Percentiles rank a stretch among this genome's conserved stretches.
phyloP scores from a whole-genome alignment of 805 yeast species.

The Lipomyces orientalis region DNA sequence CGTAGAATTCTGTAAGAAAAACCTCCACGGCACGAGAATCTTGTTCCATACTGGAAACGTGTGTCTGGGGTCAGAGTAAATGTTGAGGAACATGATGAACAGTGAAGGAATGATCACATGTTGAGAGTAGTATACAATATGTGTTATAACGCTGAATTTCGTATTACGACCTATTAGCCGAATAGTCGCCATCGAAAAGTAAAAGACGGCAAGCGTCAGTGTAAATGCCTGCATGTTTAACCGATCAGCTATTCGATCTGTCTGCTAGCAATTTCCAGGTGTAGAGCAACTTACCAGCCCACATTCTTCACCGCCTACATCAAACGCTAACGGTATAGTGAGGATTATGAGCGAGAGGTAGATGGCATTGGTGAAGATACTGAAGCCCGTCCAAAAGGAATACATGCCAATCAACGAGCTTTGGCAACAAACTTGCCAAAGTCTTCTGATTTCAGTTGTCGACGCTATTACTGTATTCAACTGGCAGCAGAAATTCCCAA shows the following conservation, averaged over 20 bases:
- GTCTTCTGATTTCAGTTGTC: not conserved
- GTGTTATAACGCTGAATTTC: slow-evolving; percentile 46
- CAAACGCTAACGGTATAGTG: slow-evolving; percentile 91
- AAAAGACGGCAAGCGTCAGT: slow-evolving; percentile 69
- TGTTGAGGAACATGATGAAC: slow-evolving; percentile 58
- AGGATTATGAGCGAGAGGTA: slow-evolving; percentile 73
- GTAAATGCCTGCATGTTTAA: slow-evolving; percentile 58
- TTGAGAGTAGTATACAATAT: slow-evolving; percentile 71
- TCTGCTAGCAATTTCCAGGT: not conserved
- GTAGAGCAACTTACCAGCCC: slow-evolving; percentile 57
- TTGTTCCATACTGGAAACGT: slow-evolving; percentile 44
- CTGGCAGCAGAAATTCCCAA: not conserved
- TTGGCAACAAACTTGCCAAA: slow-evolving; percentile 2
- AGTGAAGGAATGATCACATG: slow-evolving; percentile 83
- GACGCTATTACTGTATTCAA: not conserved
- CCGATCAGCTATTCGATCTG: not conserved
- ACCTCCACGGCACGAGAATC: slow-evolving; percentile 70
- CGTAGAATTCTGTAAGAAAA: slow-evolving; percentile 76
- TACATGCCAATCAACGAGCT: slow-evolving; percentile 7
- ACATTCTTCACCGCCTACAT: slow-evolving; percentile 88
- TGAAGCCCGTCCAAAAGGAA: slow-evolving; percentile 32
- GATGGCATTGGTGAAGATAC: slow-evolving; percentile 43
- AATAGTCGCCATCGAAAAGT: slow-evolving; percentile 74
- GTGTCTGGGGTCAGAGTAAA: slow-evolving; percentile 41
- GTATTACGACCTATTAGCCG: slow-evolving; percentile 58